These are phyloP conservation scores for Mycocentrospora acerina DNA, from an alignment of 2,329 filamentous ascomycete species.

Conservation along the genomic window DNA sequence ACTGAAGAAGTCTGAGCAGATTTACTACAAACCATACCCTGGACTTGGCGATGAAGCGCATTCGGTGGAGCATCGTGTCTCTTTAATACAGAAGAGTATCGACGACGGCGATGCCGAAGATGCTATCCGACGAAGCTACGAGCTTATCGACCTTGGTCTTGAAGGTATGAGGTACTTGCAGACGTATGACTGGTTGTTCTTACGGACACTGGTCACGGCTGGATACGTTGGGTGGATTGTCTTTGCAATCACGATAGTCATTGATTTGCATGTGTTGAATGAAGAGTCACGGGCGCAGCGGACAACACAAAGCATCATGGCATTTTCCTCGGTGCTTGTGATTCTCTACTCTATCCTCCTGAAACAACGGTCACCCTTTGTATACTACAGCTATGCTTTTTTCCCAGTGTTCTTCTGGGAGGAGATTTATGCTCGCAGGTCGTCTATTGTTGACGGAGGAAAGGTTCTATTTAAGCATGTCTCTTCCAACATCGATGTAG, in stretches of 20 bases:
- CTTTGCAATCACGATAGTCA: slow-evolving; percentile 84
- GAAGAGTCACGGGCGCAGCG: slow-evolving; percentile 66
- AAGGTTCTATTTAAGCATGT: slow-evolving; percentile 70
- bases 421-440: slow-evolving; percentile 79
- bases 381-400: slow-evolving; percentile 88
- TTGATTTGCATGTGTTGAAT: slow-evolving; percentile 84
- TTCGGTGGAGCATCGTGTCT: slow-evolving; percentile 67
- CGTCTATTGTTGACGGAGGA: slow-evolving; percentile 67
- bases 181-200: slow-evolving; percentile 97
- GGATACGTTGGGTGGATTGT: slow-evolving; percentile 96
- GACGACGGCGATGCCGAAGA: slow-evolving; percentile 66
- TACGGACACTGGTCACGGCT: slow-evolving; percentile 81
- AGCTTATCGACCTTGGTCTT: slow-evolving; percentile 74
- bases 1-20: slow-evolving; percentile 71
- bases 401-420: slow-evolving; percentile 98
- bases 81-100: slow-evolving; percentile 69
- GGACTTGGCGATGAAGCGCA: slow-evolving; percentile 65
- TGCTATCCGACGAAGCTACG: slow-evolving; percentile 76
- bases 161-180: slow-evolving; percentile 90
- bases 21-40: slow-evolving; percentile 76
- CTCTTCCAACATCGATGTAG: slow-evolving; percentile 58
- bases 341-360: slow-evolving; percentile 76
- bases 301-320: slow-evolving; percentile 58
- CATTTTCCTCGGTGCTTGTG: slow-evolving; percentile 76
- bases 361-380: slow-evolving; percentile 73